These are phyloP conservation scores for Quercus agrifolia DNA, from an alignment of 306 rosid species.

Conservation along the genomic window DNA sequence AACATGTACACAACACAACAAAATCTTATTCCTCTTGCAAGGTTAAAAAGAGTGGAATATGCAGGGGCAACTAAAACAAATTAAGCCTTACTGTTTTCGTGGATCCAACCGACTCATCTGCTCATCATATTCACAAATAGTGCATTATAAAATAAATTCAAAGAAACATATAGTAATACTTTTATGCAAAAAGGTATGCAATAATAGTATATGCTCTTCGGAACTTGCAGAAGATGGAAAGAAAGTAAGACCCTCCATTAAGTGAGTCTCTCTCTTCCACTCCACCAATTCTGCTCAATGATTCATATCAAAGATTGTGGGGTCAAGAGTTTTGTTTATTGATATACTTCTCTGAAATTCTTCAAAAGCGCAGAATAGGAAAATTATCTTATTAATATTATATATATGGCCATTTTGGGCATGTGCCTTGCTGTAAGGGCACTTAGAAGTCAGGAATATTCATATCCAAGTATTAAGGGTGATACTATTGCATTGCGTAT, in stretches of 20 bases:
- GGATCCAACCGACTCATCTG: background rate
- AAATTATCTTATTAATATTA: background rate
- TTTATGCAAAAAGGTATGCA: background rate
- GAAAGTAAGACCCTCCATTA: background rate
- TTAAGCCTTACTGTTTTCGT: background rate
- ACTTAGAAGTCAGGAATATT: background rate
- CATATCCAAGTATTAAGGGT: background rate
- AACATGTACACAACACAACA: too few relatives aligned
- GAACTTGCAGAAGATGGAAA: background rate
- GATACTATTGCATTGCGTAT: too few relatives aligned
- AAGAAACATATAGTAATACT: background rate
- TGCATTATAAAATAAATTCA: background rate
- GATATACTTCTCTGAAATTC: background rate
- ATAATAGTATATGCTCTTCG: background rate
- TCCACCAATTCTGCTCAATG: background rate
- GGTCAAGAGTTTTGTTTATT: background rate
- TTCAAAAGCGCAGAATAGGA: background rate
- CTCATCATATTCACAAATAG: background rate
- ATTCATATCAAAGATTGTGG: background rate
- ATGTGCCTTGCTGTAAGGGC: background rate
- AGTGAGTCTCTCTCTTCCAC: background rate
- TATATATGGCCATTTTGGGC: background rate
- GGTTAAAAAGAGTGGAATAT: too few relatives aligned
- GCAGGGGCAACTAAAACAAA: background rate
- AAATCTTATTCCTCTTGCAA: too few relatives aligned